phyloP scores from a whole-genome alignment of 2,329 filamentous ascomycete species.

The Zopfia rhizophila region DNA sequence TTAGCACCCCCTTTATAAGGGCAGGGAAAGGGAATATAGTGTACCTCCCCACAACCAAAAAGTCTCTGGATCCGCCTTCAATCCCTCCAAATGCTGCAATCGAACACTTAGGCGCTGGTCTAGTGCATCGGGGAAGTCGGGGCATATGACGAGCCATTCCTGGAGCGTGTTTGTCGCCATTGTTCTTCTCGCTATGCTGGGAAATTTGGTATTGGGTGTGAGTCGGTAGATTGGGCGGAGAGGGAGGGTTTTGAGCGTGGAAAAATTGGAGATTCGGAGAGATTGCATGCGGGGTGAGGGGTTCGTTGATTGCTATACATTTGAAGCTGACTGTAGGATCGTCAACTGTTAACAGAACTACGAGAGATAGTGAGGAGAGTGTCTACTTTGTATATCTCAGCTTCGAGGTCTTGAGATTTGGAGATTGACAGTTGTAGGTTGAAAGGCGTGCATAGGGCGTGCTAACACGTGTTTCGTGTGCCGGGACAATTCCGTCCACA shows the following conservation, averaged over 20 bases:
- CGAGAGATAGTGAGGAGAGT: too few species aligned
- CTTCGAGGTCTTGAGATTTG: too few species aligned
- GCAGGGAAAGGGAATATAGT: conserved; percentile 13
- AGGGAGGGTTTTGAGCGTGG: conserved; percentile 1
- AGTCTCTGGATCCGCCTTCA: conserved; percentile 38
- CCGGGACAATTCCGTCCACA: conserved; percentile 4
- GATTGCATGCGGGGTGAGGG: too few species aligned
- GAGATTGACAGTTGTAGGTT: too few species aligned
- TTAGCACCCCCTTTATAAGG: not conserved
- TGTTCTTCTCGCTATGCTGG: conserved; percentile 16
- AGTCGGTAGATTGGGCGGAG: not conserved
- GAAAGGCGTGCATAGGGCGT: conserved; percentile 14
- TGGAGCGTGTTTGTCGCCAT: conserved; percentile 39
- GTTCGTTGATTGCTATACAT: too few species aligned
- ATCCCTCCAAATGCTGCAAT: conserved; percentile 43
- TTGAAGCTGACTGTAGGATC: too few species aligned
- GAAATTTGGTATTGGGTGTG: not conserved
- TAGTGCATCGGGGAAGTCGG: conserved; percentile 55
- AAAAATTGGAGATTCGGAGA: too few species aligned
- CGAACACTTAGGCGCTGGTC: conserved; percentile 56
- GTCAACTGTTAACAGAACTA: too few species aligned
- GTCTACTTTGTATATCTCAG: too few species aligned
- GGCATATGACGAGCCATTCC: conserved; percentile 64
- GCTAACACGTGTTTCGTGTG: not conserved
- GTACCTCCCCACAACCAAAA: conserved; percentile 51